Percentiles rank a stretch among this genome's conserved stretches.
These are phyloP conservation scores for Mycena sanguinolenta DNA, from an alignment of 768 basidiomycete species.

Conservation along the genomic window DNA sequence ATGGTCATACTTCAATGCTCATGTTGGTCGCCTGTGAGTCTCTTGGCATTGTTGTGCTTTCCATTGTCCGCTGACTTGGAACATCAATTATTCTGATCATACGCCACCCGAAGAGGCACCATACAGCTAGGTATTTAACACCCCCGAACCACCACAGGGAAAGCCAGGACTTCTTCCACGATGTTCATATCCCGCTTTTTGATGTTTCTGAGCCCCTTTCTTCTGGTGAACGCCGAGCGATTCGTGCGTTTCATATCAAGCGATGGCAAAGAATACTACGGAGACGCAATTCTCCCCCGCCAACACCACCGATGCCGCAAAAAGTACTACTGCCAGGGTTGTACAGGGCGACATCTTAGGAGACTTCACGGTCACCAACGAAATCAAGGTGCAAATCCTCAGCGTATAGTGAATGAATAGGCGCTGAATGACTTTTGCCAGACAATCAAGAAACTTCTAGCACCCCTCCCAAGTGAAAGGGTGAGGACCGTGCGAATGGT, in stretches of 20 bases:
- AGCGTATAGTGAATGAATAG: background rate
- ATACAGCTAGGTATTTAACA: slow-evolving; percentile 6
- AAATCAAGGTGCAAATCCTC: slow-evolving; percentile 40
- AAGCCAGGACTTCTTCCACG: background rate
- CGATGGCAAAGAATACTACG: slow-evolving; percentile 45
- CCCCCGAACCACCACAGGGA: no score
- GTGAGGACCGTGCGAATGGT: slow-evolving; percentile 40
- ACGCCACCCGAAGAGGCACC: background rate
- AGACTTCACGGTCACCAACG: slow-evolving; percentile 44
- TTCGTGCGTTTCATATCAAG: slow-evolving; percentile 47
- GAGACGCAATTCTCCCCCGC: slow-evolving; percentile 45
- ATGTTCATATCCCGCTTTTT: slow-evolving; percentile 16
- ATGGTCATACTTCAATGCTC: no score
- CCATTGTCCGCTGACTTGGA: no score
- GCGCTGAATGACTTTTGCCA: background rate
- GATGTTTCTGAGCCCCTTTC: slow-evolving; percentile 12
- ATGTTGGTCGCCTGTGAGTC: background rate
- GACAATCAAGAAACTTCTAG: slow-evolving; percentile 44
- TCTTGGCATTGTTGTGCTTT: background rate
- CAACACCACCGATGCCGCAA: slow-evolving; percentile 40
- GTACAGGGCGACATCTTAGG: slow-evolving; percentile 44
- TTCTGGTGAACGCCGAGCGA: slow-evolving; percentile 39
- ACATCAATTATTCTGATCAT: background rate
- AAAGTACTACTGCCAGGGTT: slow-evolving; percentile 43
- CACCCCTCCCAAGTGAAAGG: slow-evolving; percentile 45